Conservation (phyloP, 2,329 filamentous ascomycete species). For the Aspergillus pseudoviridinutans region DNA sequence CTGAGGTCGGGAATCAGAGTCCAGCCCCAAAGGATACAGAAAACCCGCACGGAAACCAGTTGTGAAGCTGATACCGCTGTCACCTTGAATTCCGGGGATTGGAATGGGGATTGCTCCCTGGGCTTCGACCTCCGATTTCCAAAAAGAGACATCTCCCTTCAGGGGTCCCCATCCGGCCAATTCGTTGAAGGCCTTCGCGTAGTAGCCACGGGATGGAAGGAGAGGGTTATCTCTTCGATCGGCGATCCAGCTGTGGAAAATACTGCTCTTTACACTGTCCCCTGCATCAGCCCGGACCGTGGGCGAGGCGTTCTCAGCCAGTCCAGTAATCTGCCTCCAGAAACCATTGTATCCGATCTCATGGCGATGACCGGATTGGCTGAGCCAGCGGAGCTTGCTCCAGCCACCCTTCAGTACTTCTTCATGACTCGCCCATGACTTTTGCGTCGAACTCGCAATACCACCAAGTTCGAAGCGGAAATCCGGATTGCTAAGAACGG, state of each 20-base stretch:
- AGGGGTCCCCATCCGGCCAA: constrained; percentile 83
- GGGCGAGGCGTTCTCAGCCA: constrained; percentile 71
- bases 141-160: constrained; percentile 87
- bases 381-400: constrained; percentile 72
- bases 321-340: constrained; percentile 84
- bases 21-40: constrained; percentile 73
- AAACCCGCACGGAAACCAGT: constrained; percentile 77
- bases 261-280: constrained; percentile 82
- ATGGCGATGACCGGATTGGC: constrained; percentile 62
- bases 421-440: constrained; percentile 91
- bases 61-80: constrained; percentile 77
- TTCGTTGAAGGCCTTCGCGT: constrained; percentile 73
- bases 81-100: constrained; percentile 63
- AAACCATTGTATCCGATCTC: constrained; percentile 74
- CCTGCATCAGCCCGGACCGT: constrained; percentile 81
- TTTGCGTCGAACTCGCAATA: constrained; percentile 77
- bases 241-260: constrained; percentile 74
- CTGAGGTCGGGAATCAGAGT: constrained; percentile 50
- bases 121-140: constrained; percentile 83
- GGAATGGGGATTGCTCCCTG: constrained; percentile 71
- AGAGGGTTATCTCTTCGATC: constrained; percentile 82
- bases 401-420: constrained; percentile 77
- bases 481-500: constrained; percentile 79
- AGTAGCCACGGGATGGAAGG: constrained; percentile 76
- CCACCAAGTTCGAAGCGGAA: constrained; percentile 74